Percentiles rank a stretch among this genome's conserved stretches.
phyloP scores from a whole-genome alignment of 169 alveolate genomes.

The Plasmodium gaboni region DNA sequence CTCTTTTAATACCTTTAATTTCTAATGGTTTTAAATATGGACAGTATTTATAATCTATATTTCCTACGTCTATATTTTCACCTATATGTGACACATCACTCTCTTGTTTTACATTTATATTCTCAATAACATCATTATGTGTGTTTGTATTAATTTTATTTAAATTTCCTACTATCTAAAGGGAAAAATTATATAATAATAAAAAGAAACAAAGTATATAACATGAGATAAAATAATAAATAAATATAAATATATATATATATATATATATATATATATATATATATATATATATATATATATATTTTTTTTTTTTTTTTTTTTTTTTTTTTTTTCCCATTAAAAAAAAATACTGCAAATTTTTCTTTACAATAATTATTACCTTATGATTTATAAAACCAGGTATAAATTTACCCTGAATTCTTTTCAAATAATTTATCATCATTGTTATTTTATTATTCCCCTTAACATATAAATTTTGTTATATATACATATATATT shows the following conservation, averaged over 20 bases:
- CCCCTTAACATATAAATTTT: not conserved
- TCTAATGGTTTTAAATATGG: conserved; percentile 78
- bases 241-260: too few relatives aligned
- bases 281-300: not conserved
- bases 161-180: conserved; percentile 52
- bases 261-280: too few relatives aligned
- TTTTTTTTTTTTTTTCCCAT: not conserved
- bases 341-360: not conserved
- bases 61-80: conserved; percentile 25
- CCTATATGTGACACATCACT: not conserved
- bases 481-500: too few relatives aligned
- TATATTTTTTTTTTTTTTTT: not conserved
- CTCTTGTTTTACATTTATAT: not conserved
- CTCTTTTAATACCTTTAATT: conserved; percentile 86
- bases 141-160: conserved; percentile 28
- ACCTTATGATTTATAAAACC: conserved; percentile 42
- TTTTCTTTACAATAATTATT: not conserved
- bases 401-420: conserved; percentile 12
- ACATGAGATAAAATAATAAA: too few relatives aligned
- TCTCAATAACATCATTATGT: conserved; percentile 1
- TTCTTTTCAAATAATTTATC: conserved; percentile 20
- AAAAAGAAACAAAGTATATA: not conserved
- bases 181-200: not conserved
- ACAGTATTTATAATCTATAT: conserved; percentile 57
- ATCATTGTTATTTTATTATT: conserved; percentile 28